Evolutionary conservation across 768 basidiomycete species (phyloP).

Genomic region (Cystofilobasidium bisporidii): DNA sequence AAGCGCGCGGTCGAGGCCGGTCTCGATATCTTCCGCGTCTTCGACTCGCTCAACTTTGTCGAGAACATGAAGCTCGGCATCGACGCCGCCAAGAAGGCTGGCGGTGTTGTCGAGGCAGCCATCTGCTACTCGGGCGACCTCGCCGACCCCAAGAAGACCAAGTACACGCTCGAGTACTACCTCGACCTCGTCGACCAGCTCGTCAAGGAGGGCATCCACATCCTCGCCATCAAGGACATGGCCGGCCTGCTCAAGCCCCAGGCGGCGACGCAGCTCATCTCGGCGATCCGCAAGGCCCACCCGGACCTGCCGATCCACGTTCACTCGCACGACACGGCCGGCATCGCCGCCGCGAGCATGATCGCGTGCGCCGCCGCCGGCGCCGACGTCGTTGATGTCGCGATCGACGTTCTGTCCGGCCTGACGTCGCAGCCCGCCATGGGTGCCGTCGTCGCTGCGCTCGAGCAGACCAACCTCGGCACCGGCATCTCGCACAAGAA

Average conservation of each 20-base stretch:
- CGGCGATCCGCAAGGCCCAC: conserved; percentile 88
- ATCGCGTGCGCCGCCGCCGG: conserved; percentile 91
- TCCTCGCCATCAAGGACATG: conserved; percentile 98
- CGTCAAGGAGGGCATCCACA: conserved; percentile 87
- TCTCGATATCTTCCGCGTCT: conserved; percentile 98
- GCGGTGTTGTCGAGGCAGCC: conserved; percentile 93
- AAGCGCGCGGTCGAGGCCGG: conserved; percentile 99
- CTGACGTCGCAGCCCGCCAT: conserved; percentile 97
- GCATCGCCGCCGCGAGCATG: conserved; percentile 97
- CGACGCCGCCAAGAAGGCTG: conserved; percentile 98
- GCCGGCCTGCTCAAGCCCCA: conserved; percentile 91
- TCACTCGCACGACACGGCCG: conserved; percentile 98
- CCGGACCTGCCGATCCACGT: conserved; percentile 98
- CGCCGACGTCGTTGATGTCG: conserved; percentile 94
- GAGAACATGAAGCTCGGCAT: conserved; percentile 98
- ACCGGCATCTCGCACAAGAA: conserved; percentile 86
- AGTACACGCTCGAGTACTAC: conserved; percentile 97
- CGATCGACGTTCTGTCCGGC: conserved; percentile 98
- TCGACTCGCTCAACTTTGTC: conserved; percentile 97
- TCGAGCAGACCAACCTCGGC: conserved; percentile 65
- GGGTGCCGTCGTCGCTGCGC: conserved; percentile 89
- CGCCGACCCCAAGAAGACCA: conserved; percentile 84
- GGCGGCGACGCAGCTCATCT: conserved; percentile 85
- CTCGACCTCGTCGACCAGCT: conserved; percentile 89
- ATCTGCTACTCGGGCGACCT: conserved; percentile 99